phyloP scores from a whole-genome alignment of 768 basidiomycete species.

The Pisolithus orientalis region DNA sequence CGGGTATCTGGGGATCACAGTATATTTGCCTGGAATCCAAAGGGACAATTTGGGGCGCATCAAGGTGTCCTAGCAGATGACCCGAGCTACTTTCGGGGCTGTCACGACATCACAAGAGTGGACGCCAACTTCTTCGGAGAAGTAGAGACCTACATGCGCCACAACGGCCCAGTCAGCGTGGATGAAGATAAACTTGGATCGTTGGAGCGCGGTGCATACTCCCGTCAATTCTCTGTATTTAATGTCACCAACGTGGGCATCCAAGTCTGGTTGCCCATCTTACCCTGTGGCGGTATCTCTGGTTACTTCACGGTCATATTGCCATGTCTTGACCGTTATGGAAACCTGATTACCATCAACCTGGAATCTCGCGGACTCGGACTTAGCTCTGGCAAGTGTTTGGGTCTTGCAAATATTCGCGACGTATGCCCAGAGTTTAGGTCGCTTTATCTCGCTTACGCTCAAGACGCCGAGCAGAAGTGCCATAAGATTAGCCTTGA shows the following conservation, averaged over 20 bases:
- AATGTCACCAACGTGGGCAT: background rate
- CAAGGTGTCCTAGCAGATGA: too few relatives aligned
- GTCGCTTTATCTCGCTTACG: background rate
- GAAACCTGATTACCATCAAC: too few relatives aligned
- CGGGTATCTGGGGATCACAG: too few relatives aligned
- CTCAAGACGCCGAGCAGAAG: background rate
- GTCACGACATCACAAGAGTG: background rate
- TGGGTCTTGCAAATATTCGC: background rate
- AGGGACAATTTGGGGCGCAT: too few relatives aligned
- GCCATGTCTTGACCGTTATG: too few relatives aligned
- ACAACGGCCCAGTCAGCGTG: too few relatives aligned
- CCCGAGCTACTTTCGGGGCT: too few relatives aligned
- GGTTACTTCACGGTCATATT: too few relatives aligned
- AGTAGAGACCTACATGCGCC: background rate
- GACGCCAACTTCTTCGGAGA: background rate
- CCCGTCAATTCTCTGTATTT: background rate
- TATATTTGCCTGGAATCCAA: too few relatives aligned
- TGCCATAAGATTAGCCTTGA: background rate
- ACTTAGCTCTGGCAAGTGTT: background rate
- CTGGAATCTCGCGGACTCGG: background rate
- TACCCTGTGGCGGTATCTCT: too few relatives aligned
- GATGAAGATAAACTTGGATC: background rate
- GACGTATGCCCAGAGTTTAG: background rate
- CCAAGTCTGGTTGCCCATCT: background rate
- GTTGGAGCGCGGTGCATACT: background rate